Conservation (phyloP, 345 rosid genomes). For the Gossypium raimondii region DNA sequence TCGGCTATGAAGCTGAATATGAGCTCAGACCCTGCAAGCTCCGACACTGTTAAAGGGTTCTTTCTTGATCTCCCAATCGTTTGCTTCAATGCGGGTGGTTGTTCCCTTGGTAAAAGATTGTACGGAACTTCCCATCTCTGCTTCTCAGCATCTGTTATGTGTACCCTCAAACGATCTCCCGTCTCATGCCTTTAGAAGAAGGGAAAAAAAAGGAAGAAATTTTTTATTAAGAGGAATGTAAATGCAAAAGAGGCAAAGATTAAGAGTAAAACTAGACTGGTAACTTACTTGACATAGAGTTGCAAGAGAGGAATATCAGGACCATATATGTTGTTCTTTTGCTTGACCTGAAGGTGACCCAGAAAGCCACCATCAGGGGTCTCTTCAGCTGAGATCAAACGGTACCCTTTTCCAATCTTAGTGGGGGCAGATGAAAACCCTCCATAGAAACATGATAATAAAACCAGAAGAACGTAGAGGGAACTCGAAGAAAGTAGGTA, state of each 20-base stretch:
- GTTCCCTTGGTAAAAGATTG: constrained; percentile 70
- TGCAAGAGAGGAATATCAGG: constrained; percentile 71
- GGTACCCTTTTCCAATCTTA: constrained; percentile 83
- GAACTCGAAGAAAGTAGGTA: neutral
- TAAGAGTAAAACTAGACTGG: neutral
- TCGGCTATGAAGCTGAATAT: constrained; percentile 57
- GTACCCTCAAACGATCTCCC: constrained; percentile 67
- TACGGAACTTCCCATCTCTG: constrained; percentile 96
- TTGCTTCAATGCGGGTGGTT: constrained; percentile 49
- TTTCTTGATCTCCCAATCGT: constrained; percentile 47
- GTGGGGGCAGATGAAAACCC: constrained; percentile 24
- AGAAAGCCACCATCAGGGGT: constrained; percentile 68
- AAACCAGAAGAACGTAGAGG: constrained; percentile 22
- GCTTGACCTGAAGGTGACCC: constrained; percentile 76
- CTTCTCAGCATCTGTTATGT: constrained; percentile 80
- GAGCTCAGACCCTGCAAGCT: constrained; percentile 59
- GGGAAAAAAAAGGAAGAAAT: neutral
- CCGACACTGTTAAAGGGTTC: constrained; percentile 40
- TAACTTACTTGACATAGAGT: constrained; percentile 70
- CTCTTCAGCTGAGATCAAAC: constrained; percentile 71
- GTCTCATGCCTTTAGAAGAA: constrained; percentile 71
- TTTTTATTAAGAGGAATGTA: neutral
- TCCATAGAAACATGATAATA: constrained; percentile 32
- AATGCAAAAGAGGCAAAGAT: neutral
- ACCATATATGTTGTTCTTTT: constrained; percentile 71